phyloP scores from a whole-genome alignment of 73 alveolate genomes.

The Paramecium primaurelia region DNA sequence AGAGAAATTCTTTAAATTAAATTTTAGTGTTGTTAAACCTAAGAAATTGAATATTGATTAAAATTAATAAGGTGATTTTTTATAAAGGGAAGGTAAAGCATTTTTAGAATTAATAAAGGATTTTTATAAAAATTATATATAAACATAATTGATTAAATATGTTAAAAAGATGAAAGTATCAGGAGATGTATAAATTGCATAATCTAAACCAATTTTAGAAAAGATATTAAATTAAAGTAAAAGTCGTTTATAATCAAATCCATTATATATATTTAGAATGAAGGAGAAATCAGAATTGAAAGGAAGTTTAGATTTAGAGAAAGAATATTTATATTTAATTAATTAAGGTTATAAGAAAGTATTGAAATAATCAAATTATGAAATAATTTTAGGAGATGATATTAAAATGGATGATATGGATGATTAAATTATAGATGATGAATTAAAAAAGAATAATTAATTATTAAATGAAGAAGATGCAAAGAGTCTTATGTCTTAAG shows the following conservation, averaged over 20 bases:
- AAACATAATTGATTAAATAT: background rate
- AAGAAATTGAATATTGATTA: background rate
- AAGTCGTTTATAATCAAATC: background rate
- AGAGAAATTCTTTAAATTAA: background rate
- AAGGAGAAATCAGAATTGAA: background rate
- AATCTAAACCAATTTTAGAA: background rate
- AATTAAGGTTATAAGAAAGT: background rate
- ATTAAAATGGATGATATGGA: background rate
- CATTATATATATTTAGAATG: background rate
- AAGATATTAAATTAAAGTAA: background rate
- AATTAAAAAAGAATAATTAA: background rate
- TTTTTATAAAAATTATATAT: background rate
- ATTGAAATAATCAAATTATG: background rate
- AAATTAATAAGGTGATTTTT: background rate
- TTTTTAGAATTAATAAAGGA: background rate
- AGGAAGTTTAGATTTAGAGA: background rate
- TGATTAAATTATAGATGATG: background rate
- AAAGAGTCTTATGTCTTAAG: background rate
- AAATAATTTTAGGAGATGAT: background rate
- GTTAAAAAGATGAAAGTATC: background rate
- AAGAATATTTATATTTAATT: background rate
- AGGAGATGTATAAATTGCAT: background rate
- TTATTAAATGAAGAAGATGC: background rate
- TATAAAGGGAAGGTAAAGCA: background rate
- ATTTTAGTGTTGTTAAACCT: background rate